Conservation (phyloP, 768 basidiomycete species). For the Rhizopogon vulgaris region DNA sequence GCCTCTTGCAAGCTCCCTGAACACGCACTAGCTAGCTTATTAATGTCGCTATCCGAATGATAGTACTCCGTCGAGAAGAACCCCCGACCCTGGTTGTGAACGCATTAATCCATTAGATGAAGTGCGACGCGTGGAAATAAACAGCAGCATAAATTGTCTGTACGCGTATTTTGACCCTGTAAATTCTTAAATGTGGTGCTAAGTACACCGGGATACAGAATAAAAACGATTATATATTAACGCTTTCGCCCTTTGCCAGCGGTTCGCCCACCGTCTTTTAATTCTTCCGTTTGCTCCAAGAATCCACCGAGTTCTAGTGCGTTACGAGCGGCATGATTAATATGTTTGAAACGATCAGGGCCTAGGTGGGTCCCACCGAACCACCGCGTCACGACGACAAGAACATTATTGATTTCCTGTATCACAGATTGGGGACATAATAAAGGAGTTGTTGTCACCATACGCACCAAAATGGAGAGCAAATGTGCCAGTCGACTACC, state of each 20-base stretch:
- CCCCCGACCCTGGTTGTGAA: no score
- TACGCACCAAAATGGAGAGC: constrained; percentile 73
- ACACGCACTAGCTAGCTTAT: no score
- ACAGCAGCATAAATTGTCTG: not conserved
- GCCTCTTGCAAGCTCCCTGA: no score
- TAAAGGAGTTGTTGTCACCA: not conserved
- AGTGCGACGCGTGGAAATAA: not conserved
- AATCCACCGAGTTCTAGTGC: constrained; percentile 88
- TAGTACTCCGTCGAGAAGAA: no score
- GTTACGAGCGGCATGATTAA: constrained; percentile 91
- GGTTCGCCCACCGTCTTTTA: constrained; percentile 11
- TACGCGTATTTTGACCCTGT: not conserved
- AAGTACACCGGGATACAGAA: not conserved
- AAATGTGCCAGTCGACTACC: constrained; percentile 88
- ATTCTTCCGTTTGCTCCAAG: constrained; percentile 45
- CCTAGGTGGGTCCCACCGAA: constrained; percentile 91
- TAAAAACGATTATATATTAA: constrained; percentile 5
- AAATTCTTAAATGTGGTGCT: no score
- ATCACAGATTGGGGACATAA: not conserved
- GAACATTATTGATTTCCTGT: constrained; percentile 75
- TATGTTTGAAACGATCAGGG: constrained; percentile 85
- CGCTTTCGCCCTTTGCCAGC: constrained; percentile 22
- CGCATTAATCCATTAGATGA: not conserved
- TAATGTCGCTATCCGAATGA: no score
- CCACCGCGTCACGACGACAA: constrained; percentile 90